Percentiles rank a stretch among this genome's conserved stretches.
Conservation (phyloP, 2,329 filamentous ascomycete genomes). For the Colletotrichum eleusines region DNA sequence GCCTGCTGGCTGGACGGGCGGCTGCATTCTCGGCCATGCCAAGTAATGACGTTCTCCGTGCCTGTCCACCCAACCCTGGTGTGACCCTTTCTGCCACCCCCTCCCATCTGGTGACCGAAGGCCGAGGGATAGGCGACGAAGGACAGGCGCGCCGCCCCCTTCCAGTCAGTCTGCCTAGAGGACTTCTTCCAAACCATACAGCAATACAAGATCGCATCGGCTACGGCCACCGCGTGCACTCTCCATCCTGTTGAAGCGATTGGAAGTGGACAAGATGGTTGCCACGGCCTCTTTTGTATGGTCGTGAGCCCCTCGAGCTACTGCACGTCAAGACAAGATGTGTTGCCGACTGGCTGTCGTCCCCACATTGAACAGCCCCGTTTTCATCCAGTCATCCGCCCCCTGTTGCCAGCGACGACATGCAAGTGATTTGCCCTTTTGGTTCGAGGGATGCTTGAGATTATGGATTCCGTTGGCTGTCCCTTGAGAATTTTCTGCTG, state of each 20-base stretch:
- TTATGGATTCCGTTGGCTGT: slow-evolving; percentile 16
- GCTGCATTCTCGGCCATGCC: slow-evolving; percentile 9
- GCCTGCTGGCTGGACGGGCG: neutral
- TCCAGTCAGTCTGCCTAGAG: slow-evolving; percentile 1
- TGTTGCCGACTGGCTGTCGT: slow-evolving; percentile 22
- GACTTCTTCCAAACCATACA: neutral
- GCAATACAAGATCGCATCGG: neutral
- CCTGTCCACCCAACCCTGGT: neutral
- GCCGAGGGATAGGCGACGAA: neutral
- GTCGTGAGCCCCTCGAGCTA: slow-evolving; percentile 3
- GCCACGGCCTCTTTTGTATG: slow-evolving; percentile 2
- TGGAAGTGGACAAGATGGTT: neutral
- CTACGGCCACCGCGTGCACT: neutral
- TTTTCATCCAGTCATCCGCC: slow-evolving; percentile 32
- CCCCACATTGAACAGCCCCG: slow-evolving; percentile 18
- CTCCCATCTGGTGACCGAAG: slow-evolving; percentile 3
- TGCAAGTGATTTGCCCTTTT: slow-evolving; percentile 11
- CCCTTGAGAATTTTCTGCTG: slow-evolving; percentile 8
- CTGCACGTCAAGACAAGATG: slow-evolving; percentile 22
- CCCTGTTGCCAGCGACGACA: neutral
- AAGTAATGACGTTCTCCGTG: neutral
- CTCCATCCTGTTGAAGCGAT: neutral
- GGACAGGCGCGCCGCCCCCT: neutral
- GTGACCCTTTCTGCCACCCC: neutral
- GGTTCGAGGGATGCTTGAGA: neutral